Conservation (phyloP, 495 filamentous ascomycete genomes). For the Schizothecium vesticola region DNA sequence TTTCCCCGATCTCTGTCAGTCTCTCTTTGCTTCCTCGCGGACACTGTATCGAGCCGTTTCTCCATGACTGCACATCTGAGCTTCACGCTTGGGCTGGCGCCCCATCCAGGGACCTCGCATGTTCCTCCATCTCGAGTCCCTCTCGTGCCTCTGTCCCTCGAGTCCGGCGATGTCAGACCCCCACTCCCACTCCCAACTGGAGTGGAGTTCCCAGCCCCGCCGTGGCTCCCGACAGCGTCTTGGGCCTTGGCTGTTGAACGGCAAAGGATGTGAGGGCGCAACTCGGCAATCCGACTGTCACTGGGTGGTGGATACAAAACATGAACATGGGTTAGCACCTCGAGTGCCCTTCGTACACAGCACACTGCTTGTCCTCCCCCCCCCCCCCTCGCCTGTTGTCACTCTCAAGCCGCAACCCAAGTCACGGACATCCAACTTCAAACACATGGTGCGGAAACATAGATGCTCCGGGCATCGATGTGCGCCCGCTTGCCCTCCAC, state of each 20-base stretch:
- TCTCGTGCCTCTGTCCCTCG: too few relatives aligned
- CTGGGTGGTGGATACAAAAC: not conserved
- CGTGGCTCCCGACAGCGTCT: not conserved
- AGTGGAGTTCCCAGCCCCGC: not conserved
- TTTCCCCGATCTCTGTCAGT: not conserved
- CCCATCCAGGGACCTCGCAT: too few relatives aligned
- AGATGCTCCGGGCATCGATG: not conserved
- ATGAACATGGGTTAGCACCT: not conserved
- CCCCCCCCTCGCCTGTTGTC: too few relatives aligned
- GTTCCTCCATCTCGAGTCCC: too few relatives aligned
- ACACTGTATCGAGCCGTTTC: not conserved
- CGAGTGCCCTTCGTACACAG: not conserved
- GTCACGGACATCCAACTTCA: not conserved
- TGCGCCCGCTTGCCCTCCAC: too few relatives aligned
- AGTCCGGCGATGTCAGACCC: too few relatives aligned
- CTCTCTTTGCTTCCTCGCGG: not conserved
- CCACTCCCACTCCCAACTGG: not conserved
- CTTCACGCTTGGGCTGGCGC: too few relatives aligned
- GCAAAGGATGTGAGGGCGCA: not conserved
- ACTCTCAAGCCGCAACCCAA: not conserved
- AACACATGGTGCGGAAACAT: not conserved
- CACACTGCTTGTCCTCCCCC: too few relatives aligned
- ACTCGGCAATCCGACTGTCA: not conserved
- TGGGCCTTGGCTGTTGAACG: not conserved
- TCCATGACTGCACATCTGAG: not conserved